Evolutionary conservation across 2,329 filamentous ascomycete species (phyloP).

Genomic region (Aschersonia sp.): DNA sequence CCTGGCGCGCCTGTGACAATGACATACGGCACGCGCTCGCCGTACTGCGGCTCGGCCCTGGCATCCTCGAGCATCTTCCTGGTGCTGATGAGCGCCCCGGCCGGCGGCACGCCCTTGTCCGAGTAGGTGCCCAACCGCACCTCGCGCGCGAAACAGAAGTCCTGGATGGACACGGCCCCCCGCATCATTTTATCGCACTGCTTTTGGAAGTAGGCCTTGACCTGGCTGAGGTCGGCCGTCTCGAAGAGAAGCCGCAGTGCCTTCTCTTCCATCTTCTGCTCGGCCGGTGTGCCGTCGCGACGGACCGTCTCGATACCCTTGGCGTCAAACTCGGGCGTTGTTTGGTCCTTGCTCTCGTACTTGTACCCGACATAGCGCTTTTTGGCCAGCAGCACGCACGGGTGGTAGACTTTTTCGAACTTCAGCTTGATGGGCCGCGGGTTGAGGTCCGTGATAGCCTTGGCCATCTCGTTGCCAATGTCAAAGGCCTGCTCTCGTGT

Average conservation of each 20-base stretch:
- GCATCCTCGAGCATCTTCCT: slow-evolving; percentile 78
- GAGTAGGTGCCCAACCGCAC: slow-evolving; percentile 78
- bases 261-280: slow-evolving; percentile 94
- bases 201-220: slow-evolving; percentile 79
- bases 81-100: slow-evolving; percentile 79
- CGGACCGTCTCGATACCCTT: slow-evolving; percentile 98
- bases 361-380: slow-evolving; percentile 98
- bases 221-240: slow-evolving; percentile 73
- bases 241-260: slow-evolving; percentile 80
- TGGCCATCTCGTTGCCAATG: slow-evolving; percentile 84
- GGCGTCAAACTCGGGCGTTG: slow-evolving; percentile 80
- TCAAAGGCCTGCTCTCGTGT: slow-evolving; percentile 81
- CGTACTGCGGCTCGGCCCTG: slow-evolving; percentile 81
- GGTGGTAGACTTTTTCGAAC: slow-evolving; percentile 97
- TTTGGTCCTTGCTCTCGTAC: slow-evolving; percentile 67
- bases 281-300: slow-evolving; percentile 83
- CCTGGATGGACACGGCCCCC: slow-evolving; percentile 76
- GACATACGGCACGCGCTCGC: slow-evolving; percentile 89
- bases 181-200: slow-evolving; percentile 91
- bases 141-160: slow-evolving; percentile 91
- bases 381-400: slow-evolving; percentile 86
- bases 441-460: slow-evolving; percentile 76
- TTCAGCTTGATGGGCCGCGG: slow-evolving; percentile 89
- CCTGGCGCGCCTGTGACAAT: slow-evolving; percentile 81
- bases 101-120: slow-evolving; percentile 63